Base-by-base conservation (phyloP, 257 asterid species). In the Jaltomata sinuosa region DNA sequence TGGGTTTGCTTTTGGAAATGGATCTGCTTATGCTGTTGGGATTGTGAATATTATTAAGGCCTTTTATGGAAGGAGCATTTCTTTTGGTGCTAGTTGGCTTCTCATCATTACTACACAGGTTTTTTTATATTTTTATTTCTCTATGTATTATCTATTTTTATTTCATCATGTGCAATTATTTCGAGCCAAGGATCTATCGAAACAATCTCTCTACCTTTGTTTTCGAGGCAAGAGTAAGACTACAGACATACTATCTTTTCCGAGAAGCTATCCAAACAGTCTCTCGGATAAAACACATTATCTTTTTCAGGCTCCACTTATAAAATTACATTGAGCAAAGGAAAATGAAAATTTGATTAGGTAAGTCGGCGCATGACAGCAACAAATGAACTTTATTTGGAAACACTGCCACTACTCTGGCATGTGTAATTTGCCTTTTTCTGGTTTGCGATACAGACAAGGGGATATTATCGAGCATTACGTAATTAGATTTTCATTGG, bases 41-140 rank as follows among this genome's bases (percentile, higher is more conserved):
- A 93, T 93, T 67, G 97, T 94, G 8, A 89, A 91, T 84, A 94
- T 94, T 59, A 90, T 94, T 0, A 92, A 84, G 0, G 98, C 94
- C 0, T 94, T 92, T 57, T 94, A 94, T 42, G 49, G 84, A 1
- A 84, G 97, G 77, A 91, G 88, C 0, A 94, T 94, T 8, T 92
- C 97, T 27, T 94, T 92, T 76, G 61, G 80, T 1, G 88, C 97
- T 61, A 85, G 94, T 36, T 92, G 97, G 98, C 91, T 94, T 3
- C 98, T 94, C 85, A 86, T 94, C 38, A 89, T 91, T 57, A 91
- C 97, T 22, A 93, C 98, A 50, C 98, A 94, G 96, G 98, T 94
- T 64, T 21, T 57, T 11, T 57, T 22, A 14, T 2, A 32, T 40
- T 29, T 4, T 5, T 22, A 3, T 9, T 15, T 14, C 61, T 52